Percentiles rank a stretch among this genome's conserved stretches.
Evolutionary conservation across 305 asterid species (phyloP).

Genomic region (Euphrasia arctica): DNA sequence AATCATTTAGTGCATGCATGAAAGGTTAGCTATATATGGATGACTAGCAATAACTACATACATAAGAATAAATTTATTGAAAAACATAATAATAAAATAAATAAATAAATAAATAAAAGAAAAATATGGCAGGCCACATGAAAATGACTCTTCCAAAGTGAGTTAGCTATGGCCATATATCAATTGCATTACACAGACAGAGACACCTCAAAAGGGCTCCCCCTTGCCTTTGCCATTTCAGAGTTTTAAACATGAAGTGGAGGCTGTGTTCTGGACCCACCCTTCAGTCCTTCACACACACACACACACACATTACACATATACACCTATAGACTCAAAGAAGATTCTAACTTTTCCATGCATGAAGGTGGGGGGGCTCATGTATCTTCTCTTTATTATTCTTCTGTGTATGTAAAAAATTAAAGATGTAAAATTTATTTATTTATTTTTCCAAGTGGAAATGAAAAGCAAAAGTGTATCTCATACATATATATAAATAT

Average conservation of each 20-base stretch:
- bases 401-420: conserved; percentile 16
- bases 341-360: conserved; percentile 37
- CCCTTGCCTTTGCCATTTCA: conserved; percentile 21
- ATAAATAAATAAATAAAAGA: not conserved
- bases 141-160: conserved; percentile 34
- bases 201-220: conserved; percentile 35
- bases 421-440: conserved; percentile 34
- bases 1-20: too few relatives aligned
- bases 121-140: conserved; percentile 18
- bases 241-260: conserved; percentile 21
- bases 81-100: too few relatives aligned
- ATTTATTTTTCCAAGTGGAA: conserved; percentile 54
- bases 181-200: conserved; percentile 21
- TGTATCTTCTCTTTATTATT: conserved; percentile 19
- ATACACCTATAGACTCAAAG: too few relatives aligned
- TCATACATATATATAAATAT: not conserved
- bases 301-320: too few relatives aligned
- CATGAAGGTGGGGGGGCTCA: conserved; percentile 32
- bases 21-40: too few relatives aligned
- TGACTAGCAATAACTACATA: too few relatives aligned
- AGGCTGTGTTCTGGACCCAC: conserved; percentile 27
- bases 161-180: not conserved
- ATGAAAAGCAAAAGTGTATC: conserved; percentile 59
- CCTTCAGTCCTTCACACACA: not conserved
- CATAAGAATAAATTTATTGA: too few relatives aligned